Evolutionary conservation across 1,284 basidiomycete species (phyloP).

Genomic region (Trichosporon coremiiforme): DNA sequence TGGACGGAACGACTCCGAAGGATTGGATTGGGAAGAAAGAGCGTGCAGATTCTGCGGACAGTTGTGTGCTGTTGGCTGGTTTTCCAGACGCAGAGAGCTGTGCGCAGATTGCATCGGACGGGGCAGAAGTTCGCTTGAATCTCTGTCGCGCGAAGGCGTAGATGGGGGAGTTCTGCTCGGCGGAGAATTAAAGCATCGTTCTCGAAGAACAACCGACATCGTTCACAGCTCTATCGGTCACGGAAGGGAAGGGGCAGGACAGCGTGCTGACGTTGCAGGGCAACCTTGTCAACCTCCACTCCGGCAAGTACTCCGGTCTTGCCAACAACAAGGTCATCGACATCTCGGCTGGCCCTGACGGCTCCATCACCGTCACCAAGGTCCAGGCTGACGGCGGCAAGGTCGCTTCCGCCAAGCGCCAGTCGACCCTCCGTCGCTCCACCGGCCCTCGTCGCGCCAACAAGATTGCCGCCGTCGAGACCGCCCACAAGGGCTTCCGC

Average conservation of each 20-base stretch:
- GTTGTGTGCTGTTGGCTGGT: not conserved
- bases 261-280: constrained; percentile 60
- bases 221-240: constrained; percentile 6
- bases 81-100: no score
- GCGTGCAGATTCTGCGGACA: no score
- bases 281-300: constrained; percentile 83
- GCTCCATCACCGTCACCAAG: constrained; percentile 66
- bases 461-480: constrained; percentile 67
- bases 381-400: constrained; percentile 64
- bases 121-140: no score
- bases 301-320: constrained; percentile 84
- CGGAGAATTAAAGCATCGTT: no score
- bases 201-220: not conserved
- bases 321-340: constrained; percentile 77
- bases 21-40: not conserved
- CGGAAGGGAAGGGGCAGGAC: not conserved
- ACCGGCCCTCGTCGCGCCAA: constrained; percentile 74
- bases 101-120: no score
- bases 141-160: no score
- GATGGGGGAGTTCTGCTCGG: no score
- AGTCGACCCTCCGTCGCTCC: constrained; percentile 66
- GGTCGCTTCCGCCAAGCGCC: constrained; percentile 51
- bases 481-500: constrained; percentile 74
- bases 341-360: constrained; percentile 65
- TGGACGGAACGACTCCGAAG: constrained; percentile 33